Percentiles rank a stretch among this genome's conserved stretches.
These are phyloP conservation scores for Rhodotorula sphaerocarpa DNA, from an alignment of 768 basidiomycete genomes.

Conservation along the genomic window DNA sequence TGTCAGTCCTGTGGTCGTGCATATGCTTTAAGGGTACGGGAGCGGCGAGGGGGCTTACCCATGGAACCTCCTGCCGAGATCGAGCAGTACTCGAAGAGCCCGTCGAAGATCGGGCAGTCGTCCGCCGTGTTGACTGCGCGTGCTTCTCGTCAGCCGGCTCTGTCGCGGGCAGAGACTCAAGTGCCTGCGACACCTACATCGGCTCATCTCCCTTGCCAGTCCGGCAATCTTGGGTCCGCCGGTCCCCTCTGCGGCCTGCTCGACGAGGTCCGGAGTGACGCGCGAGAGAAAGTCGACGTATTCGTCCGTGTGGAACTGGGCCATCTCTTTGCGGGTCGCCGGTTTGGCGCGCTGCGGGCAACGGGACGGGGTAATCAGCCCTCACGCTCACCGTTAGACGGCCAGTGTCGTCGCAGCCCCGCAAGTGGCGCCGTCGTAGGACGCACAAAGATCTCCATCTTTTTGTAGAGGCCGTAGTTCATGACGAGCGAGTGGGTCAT, in stretches of 20 bases:
- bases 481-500: slow-evolving; percentile 99
- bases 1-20: too few species aligned
- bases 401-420: background rate
- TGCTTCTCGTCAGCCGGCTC: background rate
- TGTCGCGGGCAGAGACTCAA: background rate
- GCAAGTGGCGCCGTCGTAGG: background rate
- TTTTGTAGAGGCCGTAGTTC: slow-evolving; percentile 98
- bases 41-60: too few species aligned
- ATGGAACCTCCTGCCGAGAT: slow-evolving; percentile 99
- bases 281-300: slow-evolving; percentile 52
- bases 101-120: slow-evolving; percentile 97
- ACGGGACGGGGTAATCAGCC: background rate
- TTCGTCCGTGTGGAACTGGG: slow-evolving; percentile 63
- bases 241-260: slow-evolving; percentile 26
- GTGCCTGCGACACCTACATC: slow-evolving; percentile 10
- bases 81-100: slow-evolving; percentile 95
- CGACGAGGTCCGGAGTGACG: slow-evolving; percentile 64
- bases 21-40: too few species aligned
- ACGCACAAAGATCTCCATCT: slow-evolving; percentile 99
- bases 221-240: slow-evolving; percentile 24
- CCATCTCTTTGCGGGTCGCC: slow-evolving; percentile 98
- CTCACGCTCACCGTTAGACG: too few species aligned
- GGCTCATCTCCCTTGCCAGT: slow-evolving; percentile 32
- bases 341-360: slow-evolving; percentile 81
- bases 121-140: slow-evolving; percentile 86